Evolutionary conservation across 805 yeast species (phyloP), one percentile per base, ranked within the genome.

Genomic region (Metschnikowia aberdeeniae): DNA sequence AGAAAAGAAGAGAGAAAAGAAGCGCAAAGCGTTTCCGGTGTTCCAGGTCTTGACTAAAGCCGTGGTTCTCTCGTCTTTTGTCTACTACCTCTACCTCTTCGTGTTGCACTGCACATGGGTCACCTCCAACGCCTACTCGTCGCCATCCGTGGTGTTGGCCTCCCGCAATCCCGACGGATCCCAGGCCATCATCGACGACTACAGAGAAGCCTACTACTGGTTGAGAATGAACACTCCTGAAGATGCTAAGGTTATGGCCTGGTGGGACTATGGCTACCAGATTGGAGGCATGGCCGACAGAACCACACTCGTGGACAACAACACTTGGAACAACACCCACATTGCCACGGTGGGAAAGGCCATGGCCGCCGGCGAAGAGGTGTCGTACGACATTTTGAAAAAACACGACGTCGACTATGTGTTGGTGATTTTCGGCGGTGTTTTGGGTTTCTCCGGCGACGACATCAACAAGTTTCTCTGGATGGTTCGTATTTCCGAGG

Each of bases 231-330:
- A 93, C 71, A 93, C 99, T 0, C 82, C 86, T 3, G 97, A 93
- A 64, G 98, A 93, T 63, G 86, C 97, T 30, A 90, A 87, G 66
- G 86, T 93, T 50, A 89, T 95, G 85, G 84, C 97, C 9, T 93
- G 99, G 99, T 93, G 99, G 99, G 99, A 95, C 73, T 95, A 95
- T 62, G 99, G 99, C 44, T 93, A 93, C 68, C 99, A 93, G 73
- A 93, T 93, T 60, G 99, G 99, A 58, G 99, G 99, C 52, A 93
- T 93, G 98, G 99, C 99, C 37, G 99, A 93, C 69, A 81, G 99
- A 62, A 92, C 98, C 53, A 93, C 99, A 5, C 76, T 93, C 56
- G 99, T 95, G 33, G 99, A 93, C 67, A 93, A 93, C 78, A 93
- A 93, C 71, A 93, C 99, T 9, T 93, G 99, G 99, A 93, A 93